Evolutionary conservation across 169 alveolate species (phyloP).

Genomic region (Plasmodium coatneyi): DNA sequence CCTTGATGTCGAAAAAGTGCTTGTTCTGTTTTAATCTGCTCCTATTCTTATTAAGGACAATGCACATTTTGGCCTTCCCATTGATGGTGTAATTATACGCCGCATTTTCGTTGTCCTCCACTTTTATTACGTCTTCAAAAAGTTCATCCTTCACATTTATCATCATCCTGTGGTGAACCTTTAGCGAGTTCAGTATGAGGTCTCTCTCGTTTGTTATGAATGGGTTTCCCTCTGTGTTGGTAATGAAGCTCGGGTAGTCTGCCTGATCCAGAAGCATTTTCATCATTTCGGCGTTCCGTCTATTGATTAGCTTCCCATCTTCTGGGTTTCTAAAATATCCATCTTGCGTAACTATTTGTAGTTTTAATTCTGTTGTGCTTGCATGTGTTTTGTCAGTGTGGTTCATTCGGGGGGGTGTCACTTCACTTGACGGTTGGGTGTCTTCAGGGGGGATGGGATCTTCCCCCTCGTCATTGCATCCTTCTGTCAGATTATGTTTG

Average conservation of each 20-base stretch:
- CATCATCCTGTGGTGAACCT: constrained; percentile 62
- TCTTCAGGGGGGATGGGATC: background rate
- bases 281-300: background rate
- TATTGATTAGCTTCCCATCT: background rate
- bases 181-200: constrained; percentile 29
- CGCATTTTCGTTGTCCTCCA: constrained; percentile 16
- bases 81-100: background rate
- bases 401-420: background rate
- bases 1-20: constrained; percentile 46
- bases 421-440: background rate
- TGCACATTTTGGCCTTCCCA: constrained; percentile 9
- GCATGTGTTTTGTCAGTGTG: background rate
- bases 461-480: constrained; percentile 1
- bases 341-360: background rate
- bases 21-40: constrained; percentile 8
- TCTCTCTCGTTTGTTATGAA: constrained; percentile 21
- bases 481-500: background rate
- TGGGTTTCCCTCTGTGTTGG: background rate
- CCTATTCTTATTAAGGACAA: constrained; percentile 25
- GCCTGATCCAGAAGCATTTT: background rate
- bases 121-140: constrained; percentile 31
- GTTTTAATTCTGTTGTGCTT: background rate
- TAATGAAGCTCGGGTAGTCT: background rate
- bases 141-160: constrained; percentile 65
- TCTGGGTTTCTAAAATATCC: background rate